These are phyloP conservation scores for Cylindrotheca closterium DNA, from an alignment of 108 stramenopile species.

Conservation along the genomic window DNA sequence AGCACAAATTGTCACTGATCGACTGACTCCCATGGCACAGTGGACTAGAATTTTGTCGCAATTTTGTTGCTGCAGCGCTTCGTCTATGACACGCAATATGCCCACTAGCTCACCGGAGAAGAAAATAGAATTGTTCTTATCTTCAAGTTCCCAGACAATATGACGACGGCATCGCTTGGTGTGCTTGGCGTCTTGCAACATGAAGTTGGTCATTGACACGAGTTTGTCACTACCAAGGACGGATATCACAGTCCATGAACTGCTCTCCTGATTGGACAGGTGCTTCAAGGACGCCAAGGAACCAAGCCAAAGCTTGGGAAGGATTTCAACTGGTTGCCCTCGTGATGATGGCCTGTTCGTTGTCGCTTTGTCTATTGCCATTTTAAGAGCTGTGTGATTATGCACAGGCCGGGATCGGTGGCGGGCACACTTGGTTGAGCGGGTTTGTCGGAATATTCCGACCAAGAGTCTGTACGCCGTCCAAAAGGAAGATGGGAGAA, in stretches of 20 bases:
- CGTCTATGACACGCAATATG: constrained; percentile 25
- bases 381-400: too few species aligned
- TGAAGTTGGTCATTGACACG: neutral
- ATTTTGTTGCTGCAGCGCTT: neutral
- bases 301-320: constrained; percentile 38
- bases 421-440: too few species aligned
- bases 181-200: neutral
- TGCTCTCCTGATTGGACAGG: neutral
- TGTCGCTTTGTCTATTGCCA: too few species aligned
- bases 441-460: too few species aligned
- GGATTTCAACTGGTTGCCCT: constrained; percentile 1
- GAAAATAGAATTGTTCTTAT: constrained; percentile 16
- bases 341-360: too few species aligned
- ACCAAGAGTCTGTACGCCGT: too few species aligned
- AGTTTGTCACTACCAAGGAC: constrained; percentile 10
- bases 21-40: constrained; percentile 43
- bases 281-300: constrained; percentile 16
- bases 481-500: too few species aligned
- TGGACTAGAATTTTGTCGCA: constrained; percentile 27
- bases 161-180: constrained; percentile 12
- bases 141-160: constrained; percentile 30
- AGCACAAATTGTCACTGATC: constrained; percentile 39
- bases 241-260: constrained; percentile 31
- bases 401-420: too few species aligned
- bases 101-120: constrained; percentile 18